phyloP scores from a whole-genome alignment of 805 yeast species.

The Nakazawaea populi region DNA sequence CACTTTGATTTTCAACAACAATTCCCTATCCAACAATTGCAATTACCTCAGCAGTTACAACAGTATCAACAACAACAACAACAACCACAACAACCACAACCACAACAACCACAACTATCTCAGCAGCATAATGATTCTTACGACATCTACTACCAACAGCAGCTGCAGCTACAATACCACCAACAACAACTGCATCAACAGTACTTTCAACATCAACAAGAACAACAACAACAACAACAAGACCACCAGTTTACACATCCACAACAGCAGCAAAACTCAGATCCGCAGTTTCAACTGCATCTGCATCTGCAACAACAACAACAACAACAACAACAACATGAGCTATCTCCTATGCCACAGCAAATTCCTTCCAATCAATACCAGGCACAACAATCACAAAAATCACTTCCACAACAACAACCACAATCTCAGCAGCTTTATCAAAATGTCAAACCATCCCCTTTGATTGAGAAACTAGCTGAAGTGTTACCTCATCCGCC shows the following conservation, averaged over 20 bases:
- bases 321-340: slow-evolving; percentile 1
- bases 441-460: slow-evolving; percentile 3
- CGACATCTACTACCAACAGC: background rate
- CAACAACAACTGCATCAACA: background rate
- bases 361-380: background rate
- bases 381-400: slow-evolving; percentile 1
- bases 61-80: too few relatives aligned
- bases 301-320: slow-evolving; percentile 2
- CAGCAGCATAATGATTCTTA: background rate
- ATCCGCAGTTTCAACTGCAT: background rate
- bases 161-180: slow-evolving; percentile 2
- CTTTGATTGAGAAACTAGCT: slow-evolving; percentile 10
- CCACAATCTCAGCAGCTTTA: slow-evolving; percentile 5
- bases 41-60: background rate
- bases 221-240: background rate
- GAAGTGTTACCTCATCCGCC: slow-evolving; percentile 43
- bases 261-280: background rate
- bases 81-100: slow-evolving; percentile 1
- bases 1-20: slow-evolving; percentile 4
- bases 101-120: slow-evolving; percentile 3
- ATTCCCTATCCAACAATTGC: background rate
- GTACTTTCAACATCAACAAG: background rate
- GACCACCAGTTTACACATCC: background rate
- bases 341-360: background rate
- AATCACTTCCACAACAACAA: slow-evolving; percentile 7